Evolutionary conservation across 2,329 filamentous ascomycete genomes (phyloP).

Genomic region (Botrytis paeoniae): DNA sequence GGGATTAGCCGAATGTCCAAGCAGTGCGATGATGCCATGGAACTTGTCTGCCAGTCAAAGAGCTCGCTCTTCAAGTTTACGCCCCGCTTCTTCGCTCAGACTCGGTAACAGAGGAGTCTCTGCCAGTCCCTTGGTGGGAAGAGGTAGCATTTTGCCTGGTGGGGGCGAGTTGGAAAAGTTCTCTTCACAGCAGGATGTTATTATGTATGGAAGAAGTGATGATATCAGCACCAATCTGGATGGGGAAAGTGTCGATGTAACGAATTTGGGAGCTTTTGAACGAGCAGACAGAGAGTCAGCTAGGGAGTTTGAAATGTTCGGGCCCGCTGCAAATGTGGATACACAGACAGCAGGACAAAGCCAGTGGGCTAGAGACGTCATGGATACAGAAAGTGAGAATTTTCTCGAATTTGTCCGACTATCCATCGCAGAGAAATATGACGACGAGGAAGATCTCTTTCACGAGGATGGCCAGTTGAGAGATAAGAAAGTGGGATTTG

Average conservation of each 20-base stretch:
- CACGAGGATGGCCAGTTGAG: slow-evolving; percentile 14
- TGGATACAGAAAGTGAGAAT: slow-evolving; percentile 59
- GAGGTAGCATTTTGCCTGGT: slow-evolving; percentile 35
- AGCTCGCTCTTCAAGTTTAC: slow-evolving; percentile 39
- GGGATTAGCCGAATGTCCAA: slow-evolving; percentile 64
- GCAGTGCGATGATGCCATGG: slow-evolving; percentile 63
- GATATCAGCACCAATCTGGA: not conserved
- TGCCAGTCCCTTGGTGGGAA: slow-evolving; percentile 59
- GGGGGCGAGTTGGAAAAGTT: slow-evolving; percentile 30
- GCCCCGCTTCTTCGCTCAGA: slow-evolving; percentile 23
- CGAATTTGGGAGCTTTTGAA: not conserved
- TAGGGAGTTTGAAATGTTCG: slow-evolving; percentile 46
- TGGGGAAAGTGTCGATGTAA: not conserved
- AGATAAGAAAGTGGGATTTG: slow-evolving; percentile 60
- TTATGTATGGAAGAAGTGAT: slow-evolving; percentile 7
- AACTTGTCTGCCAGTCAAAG: slow-evolving; percentile 55
- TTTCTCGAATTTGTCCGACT: slow-evolving; percentile 59
- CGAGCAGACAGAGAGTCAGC: slow-evolving; percentile 14
- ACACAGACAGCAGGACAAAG: slow-evolving; percentile 47
- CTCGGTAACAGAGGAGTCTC: slow-evolving; percentile 49
- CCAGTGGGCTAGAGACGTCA: slow-evolving; percentile 49
- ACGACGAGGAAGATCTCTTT: slow-evolving; percentile 22
- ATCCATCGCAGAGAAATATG: slow-evolving; percentile 41
- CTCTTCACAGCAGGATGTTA: slow-evolving; percentile 20
- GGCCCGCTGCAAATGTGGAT: slow-evolving; percentile 41